These are phyloP conservation scores for Dryadomyces sulphureus DNA, from an alignment of 2,329 filamentous ascomycete genomes.

Conservation along the genomic window DNA sequence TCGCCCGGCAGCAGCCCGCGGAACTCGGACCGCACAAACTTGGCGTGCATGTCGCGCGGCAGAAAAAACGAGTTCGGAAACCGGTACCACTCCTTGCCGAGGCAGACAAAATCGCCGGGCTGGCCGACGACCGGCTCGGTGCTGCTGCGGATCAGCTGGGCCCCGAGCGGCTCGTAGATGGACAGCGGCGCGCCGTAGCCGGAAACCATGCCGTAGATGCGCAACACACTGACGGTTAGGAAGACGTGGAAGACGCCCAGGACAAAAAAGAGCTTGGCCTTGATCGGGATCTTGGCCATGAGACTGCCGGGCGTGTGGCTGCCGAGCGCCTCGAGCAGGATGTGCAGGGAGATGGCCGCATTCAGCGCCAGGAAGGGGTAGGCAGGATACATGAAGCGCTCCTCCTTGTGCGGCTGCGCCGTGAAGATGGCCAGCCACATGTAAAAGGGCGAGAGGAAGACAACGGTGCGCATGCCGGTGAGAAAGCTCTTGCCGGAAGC, in stretches of 20 bases:
- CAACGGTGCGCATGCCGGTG: slow-evolving; percentile 57
- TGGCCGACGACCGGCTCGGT: slow-evolving; percentile 27
- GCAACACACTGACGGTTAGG: slow-evolving; percentile 42
- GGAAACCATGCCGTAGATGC: slow-evolving; percentile 61
- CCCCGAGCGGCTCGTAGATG: slow-evolving; percentile 54
- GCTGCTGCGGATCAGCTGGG: slow-evolving; percentile 18
- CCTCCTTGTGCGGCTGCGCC: slow-evolving; percentile 88
- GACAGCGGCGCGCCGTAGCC: slow-evolving; percentile 71
- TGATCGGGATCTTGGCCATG: slow-evolving; percentile 56
- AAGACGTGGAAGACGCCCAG: slow-evolving; percentile 6
- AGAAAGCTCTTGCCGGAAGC: slow-evolving; percentile 47
- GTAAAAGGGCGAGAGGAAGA: slow-evolving; percentile 79
- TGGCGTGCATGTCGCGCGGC: slow-evolving; percentile 67
- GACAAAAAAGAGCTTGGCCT: slow-evolving; percentile 57
- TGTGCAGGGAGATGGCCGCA: slow-evolving; percentile 71
- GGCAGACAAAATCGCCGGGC: slow-evolving; percentile 59
- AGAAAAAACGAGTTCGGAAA: slow-evolving; percentile 90
- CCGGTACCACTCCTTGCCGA: slow-evolving; percentile 96
- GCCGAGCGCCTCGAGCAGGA: slow-evolving; percentile 61
- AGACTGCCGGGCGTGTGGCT: slow-evolving; percentile 52
- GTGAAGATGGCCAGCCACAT: slow-evolving; percentile 90
- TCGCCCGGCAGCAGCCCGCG: slow-evolving; percentile 77
- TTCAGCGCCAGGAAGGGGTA: slow-evolving; percentile 87
- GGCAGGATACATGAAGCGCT: slow-evolving; percentile 94
- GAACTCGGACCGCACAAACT: slow-evolving; percentile 87